Evolutionary conservation across 108 stramenopile genomes (phyloP).

Genomic region (Pinguiococcus pyrenoidosus): DNA sequence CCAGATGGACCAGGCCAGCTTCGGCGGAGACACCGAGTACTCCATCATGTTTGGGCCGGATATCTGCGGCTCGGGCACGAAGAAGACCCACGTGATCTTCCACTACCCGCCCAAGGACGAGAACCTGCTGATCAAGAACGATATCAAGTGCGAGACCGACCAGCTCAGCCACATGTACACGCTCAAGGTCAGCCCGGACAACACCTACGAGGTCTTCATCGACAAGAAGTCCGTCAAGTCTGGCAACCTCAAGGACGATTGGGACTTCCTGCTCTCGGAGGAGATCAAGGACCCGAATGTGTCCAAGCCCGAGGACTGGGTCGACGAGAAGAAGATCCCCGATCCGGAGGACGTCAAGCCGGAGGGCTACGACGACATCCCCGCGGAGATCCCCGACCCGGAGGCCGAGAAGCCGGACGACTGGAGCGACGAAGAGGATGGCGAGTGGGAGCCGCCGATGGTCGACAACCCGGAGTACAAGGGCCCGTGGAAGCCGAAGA

Average conservation of each 20-base stretch:
- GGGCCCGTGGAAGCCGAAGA: slow-evolving; percentile 40
- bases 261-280: slow-evolving; percentile 72
- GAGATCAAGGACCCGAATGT: slow-evolving; percentile 89
- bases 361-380: slow-evolving; percentile 61
- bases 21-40: slow-evolving; percentile 96
- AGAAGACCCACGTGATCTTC: slow-evolving; percentile 91
- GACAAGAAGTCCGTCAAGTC: slow-evolving; percentile 82
- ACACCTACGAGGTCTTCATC: slow-evolving; percentile 89
- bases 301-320: slow-evolving; percentile 43
- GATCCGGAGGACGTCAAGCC: slow-evolving; percentile 94
- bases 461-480: slow-evolving; percentile 86
- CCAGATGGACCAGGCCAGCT: slow-evolving; percentile 40
- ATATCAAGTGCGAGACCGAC: slow-evolving; percentile 70
- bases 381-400: slow-evolving; percentile 32
- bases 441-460: slow-evolving; percentile 34
- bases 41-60: slow-evolving; percentile 98
- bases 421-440: slow-evolving; percentile 40
- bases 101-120: slow-evolving; percentile 77
- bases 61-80: slow-evolving; percentile 80
- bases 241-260: slow-evolving; percentile 85
- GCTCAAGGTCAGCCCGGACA: slow-evolving; percentile 74
- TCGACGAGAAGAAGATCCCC: slow-evolving; percentile 75
- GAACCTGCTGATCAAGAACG: slow-evolving; percentile 85
- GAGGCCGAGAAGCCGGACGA: slow-evolving; percentile 34
- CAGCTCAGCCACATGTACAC: slow-evolving; percentile 92